Evolutionary conservation across 305 asterid genomes (phyloP), one percentile per base, ranked within the genome.

Genomic region (Fraxinus floribunda): DNA sequence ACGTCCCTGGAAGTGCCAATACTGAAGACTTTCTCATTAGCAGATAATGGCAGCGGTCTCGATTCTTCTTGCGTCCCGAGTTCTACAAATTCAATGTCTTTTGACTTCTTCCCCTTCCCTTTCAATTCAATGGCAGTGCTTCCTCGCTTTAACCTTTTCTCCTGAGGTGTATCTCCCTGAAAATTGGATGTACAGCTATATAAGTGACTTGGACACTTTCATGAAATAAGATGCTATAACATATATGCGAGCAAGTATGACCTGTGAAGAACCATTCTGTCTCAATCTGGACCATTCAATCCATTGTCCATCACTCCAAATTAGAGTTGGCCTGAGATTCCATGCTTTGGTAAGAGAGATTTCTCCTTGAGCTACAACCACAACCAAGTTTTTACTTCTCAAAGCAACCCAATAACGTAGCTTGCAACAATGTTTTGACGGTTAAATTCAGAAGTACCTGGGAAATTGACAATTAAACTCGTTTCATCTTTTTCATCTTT

Each of bases 231-330:
- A 80, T 41, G 71, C 34, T 81, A 16, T 29, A 80, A 83, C 60
- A 73, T 3, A 38, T 46, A 64, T 13, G 66, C 16, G 60, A 79
- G 68, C 20, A 80, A 62, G 77, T 75, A 80, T 73, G 72, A 39
- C 99, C 98, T 94, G 91, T 29, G 86, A 80, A 89, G 89, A 83
- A 77, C 81, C 77, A 72, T 86, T 89, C 35, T 84, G 88, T 82
- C 83, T 88, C 80, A 92, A 83, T 81, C 87, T 88, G 83, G 87
- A 80, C 91, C 90, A 89, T 82, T 95, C 99, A 66, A 88, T 89
- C 99, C 99, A 97, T 84, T 92, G 91, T 18, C 91, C 97, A 83
- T 90, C 95, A 77, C 87, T 91, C 99, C 99, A 97, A 44, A 90
- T 75, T 78, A 93, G 89, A 60, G 92, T 90, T 75, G 99, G 98